Evolutionary conservation across 805 yeast species (phyloP), one percentile per base, ranked within the genome.

Genomic region (Candida sphagnicola): DNA sequence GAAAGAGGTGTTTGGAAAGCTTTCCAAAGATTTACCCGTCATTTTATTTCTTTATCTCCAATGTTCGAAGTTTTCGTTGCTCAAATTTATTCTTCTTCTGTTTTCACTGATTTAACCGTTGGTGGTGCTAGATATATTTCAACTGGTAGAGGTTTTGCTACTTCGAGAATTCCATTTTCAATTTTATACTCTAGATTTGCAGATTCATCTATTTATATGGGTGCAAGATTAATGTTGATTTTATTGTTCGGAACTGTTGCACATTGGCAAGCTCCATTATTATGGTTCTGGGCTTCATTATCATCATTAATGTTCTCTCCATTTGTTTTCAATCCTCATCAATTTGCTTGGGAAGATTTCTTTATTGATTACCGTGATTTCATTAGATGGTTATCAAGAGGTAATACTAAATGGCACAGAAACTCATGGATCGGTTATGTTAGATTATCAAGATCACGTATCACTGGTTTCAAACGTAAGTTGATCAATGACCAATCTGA

Each of bases 271-370:
- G 84, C 96, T 17, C 86, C 97, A 31, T 72, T 93, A 52, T 65
- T 91, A 47, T 93, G 97, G 96, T 93, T 93, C 79, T 93, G 98
- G 97, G 83, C 93, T 43, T 84, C 95, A 14, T 71, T 89, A 51
- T 74, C 89, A 34, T 86, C 98, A 3, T 75, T 93, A 68, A 76
- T 88, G 68, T 78, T 88, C 51, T 83, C 98, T 35, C 99, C 99
- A 55, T 89, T 91, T 63, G 58, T 93, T 44, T 93, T 88, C 79
- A 93, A 93, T 69, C 99, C 99, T 34, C 97, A 91, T 69, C 98
- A 93, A 72, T 93, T 90, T 65, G 80, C 96, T 37, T 84, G 95
- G 90, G 85, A 82, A 60, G 97, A 90, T 67, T 91, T 85, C 78
- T 88, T 91, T 68, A 80, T 91, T 61, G 99, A 93, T 65, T 93